Base-by-base conservation (phyloP, 1,139 yeast species). In the Pneumocystis canis region DNA sequence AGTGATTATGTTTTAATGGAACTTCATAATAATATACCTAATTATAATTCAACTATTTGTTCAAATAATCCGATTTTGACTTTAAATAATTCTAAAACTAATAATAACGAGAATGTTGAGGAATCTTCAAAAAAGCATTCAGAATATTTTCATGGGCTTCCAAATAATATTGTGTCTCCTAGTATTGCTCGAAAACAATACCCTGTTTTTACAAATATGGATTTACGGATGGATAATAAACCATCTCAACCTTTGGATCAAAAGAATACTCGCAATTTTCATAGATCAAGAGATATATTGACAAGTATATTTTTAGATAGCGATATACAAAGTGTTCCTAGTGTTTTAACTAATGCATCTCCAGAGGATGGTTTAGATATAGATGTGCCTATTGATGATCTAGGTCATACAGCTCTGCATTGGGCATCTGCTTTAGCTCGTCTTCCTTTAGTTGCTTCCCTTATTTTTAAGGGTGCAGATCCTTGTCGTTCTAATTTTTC, bases 381-480 rank as follows among this genome's bases (percentile, higher is more conserved):
- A 63, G 89, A 87, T 70, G 87, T 89, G 56, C 84, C 96, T 1
- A 88, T 94, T 60, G 99, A 94, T 73, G 94, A 87, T 69, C 83
- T 86, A 64, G 97, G 97, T 0, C 94, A 92, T 71, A 85, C 96
- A 0, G 89, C 96, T 0, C 78, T 94, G 65, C 99, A 94, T 73
- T 88, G 97, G 95, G 95, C 97, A 1, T 85, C 97, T 39, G 89
- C 97, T 0, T 79, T 94, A 74, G 97, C 95, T 0, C 83, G 89
- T 66, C 76, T 84, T 4, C 77, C 83, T 1, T 78, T 90, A 65
- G 92, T 89, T 4, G 82, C 82, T 64, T 89, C 88, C 64, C 76
- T 94, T 47, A 80, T 90, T 6, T 75, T 82, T 60, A 81, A 84
- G 67, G 95, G 96, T 0, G 81, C 83, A 1, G 77, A 82, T 65